These are phyloP conservation scores for Saccharomyces kudriavzevii DNA, from an alignment of 805 yeast genomes.

Conservation along the genomic window DNA sequence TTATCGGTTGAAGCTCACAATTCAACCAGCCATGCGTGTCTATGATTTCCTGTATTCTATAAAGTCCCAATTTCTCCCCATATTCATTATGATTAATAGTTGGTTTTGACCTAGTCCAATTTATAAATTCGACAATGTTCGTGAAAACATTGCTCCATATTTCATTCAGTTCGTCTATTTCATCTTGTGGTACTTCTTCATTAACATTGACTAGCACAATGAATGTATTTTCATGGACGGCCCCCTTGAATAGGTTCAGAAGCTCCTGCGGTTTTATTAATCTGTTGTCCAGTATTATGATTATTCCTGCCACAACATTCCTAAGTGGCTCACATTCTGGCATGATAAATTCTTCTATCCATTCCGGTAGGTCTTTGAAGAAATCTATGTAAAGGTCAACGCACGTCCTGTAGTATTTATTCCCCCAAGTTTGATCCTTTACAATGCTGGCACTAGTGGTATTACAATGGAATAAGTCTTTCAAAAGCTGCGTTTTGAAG, in stretches of 20 bases:
- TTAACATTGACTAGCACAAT: slow-evolving; percentile 3
- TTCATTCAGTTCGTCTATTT: slow-evolving; percentile 34
- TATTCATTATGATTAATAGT: slow-evolving; percentile 30
- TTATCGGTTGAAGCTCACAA: neutral
- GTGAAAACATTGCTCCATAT: neutral
- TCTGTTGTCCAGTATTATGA: slow-evolving; percentile 9
- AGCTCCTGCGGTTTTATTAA: slow-evolving; percentile 1
- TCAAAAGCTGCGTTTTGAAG: neutral
- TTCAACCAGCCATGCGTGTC: slow-evolving; percentile 43
- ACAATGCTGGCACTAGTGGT: slow-evolving; percentile 8
- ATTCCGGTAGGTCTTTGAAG: slow-evolving; percentile 19
- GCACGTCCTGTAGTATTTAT: slow-evolving; percentile 27
- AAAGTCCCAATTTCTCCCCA: slow-evolving; percentile 36
- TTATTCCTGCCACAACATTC: slow-evolving; percentile 38
- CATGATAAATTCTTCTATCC: slow-evolving; percentile 34
- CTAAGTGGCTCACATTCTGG: slow-evolving; percentile 36
- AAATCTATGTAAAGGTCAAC: slow-evolving; percentile 29
- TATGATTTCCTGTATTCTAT: slow-evolving; percentile 38
- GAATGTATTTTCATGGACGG: neutral
- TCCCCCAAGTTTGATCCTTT: slow-evolving; percentile 20
- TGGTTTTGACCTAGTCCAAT: slow-evolving; percentile 8
- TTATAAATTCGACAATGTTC: slow-evolving; percentile 36
- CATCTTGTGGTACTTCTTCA: slow-evolving; percentile 12
- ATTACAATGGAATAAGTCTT: neutral
- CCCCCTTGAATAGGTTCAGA: neutral